Evolutionary conservation across 495 filamentous ascomycete species (phyloP).

Genomic region (Penicillium soppii): DNA sequence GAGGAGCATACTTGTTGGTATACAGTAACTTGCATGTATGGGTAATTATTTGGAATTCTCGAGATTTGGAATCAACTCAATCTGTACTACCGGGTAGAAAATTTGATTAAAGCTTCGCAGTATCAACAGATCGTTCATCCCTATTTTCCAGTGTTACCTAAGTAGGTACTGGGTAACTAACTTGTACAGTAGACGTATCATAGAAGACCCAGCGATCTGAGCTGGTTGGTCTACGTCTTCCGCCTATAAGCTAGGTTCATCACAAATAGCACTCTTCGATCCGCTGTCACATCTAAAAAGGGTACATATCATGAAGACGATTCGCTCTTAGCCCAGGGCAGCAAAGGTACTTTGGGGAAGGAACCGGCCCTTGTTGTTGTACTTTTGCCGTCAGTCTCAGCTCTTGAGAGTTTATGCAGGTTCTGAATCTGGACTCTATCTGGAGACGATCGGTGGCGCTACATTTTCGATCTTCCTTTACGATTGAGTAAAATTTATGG

Average conservation of each 20-base stretch:
- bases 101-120: neutral
- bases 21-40: neutral
- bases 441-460: slow-evolving; percentile 3
- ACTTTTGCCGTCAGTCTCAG: slow-evolving; percentile 1
- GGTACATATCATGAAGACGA: slow-evolving; percentile 7
- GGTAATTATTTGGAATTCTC: slow-evolving; percentile 1
- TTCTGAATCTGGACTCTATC: neutral
- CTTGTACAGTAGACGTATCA: neutral
- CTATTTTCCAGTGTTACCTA: neutral
- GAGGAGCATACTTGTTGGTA: too few species aligned
- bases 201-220: neutral
- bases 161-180: neutral
- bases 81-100: neutral
- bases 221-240: slow-evolving; percentile 11
- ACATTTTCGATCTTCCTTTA: slow-evolving; percentile 3
- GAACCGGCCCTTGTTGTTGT: neutral
- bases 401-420: neutral
- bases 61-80: neutral
- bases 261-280: slow-evolving; percentile 8
- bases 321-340: slow-evolving; percentile 1
- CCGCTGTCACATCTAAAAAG: slow-evolving; percentile 16
- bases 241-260: slow-evolving; percentile 2
- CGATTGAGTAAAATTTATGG: neutral
- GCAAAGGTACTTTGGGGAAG: slow-evolving; percentile 14
- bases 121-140: neutral